Base-by-base conservation (phyloP, 768 basidiomycete genomes). In the Agaricus subrufescens region DNA sequence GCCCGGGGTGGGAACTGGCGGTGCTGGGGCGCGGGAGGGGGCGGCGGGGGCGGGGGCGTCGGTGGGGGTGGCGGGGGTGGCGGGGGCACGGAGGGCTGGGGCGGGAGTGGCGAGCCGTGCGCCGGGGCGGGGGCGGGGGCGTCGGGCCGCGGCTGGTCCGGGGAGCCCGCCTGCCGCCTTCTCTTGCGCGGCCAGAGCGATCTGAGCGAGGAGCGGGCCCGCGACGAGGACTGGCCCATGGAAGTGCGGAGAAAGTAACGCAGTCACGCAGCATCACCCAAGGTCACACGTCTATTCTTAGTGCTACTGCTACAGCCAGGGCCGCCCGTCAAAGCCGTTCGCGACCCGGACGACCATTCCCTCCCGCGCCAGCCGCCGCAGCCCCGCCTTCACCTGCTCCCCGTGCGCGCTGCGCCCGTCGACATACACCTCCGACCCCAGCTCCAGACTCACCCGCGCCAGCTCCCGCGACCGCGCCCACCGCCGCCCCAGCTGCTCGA, bases 1-100 rank as follows among this genome's bases (percentile, higher is more conserved):
- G 12, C 89, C 87, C 0, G 87, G 84, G 87, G 84, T 37, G 87
- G 86, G 65, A 88, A 88, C 53, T 78, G 77, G 23, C 80, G 71
- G 19, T 44, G 51, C 15, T 44, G 52, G 30, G 49, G 30, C 23
- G 46, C 19, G 7, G 57, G 45, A 6, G 52, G 37, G 4, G 46
- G 40, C 46, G 51, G 46, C 27, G 34, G 45, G 8, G 45, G 15
- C 15, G 39, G 47, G 30, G 51, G 30, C 44, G n/a, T 12, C 12
- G 53, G 23, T 9, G 34, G 37, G 26, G n/a, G 25, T 15, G 31
- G 25, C 3, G 27, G 31, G 1, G 8, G 12, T 3, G 30, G 15
- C 4, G 45, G 45, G 12, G 45, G 23, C 4, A 44, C n/a, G 2
- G 43, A n/a, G n/a, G 43, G 25, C 43, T 19, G 25, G n/a, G n/a